phyloP scores from a whole-genome alignment of 2,329 filamentous ascomycete genomes.

The Beauveria brongniartii region DNA sequence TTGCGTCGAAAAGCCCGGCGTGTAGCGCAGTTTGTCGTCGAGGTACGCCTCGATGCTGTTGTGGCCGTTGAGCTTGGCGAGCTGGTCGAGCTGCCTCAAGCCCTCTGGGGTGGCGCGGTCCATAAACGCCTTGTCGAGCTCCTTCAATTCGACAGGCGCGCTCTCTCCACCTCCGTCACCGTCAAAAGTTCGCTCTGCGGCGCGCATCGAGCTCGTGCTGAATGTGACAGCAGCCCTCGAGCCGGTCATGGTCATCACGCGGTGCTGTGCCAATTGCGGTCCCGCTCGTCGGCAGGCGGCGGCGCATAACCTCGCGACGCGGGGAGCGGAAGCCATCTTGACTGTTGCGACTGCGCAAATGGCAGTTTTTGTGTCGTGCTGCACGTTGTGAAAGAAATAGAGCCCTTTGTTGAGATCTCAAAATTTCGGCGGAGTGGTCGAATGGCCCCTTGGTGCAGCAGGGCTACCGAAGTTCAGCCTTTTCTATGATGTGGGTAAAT shows the following conservation, averaged over 20 bases:
- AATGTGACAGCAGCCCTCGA: slow-evolving; percentile 16
- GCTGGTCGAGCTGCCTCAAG: slow-evolving; percentile 25
- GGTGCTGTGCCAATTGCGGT: background rate
- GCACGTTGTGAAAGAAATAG: slow-evolving; percentile 14
- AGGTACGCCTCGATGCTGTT: slow-evolving; percentile 26
- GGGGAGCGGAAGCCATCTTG: slow-evolving; percentile 32
- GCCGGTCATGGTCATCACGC: background rate
- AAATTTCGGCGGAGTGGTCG: slow-evolving; percentile 23
- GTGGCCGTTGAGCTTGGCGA: slow-evolving; percentile 28
- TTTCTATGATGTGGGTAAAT: background rate
- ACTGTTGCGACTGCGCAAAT: slow-evolving; percentile 6
- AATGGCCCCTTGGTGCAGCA: background rate
- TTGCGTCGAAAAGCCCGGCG: slow-evolving; percentile 23
- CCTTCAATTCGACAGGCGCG: slow-evolving; percentile 21
- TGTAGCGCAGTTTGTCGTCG: slow-evolving; percentile 20
- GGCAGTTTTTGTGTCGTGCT: slow-evolving; percentile 16
- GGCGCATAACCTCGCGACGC: slow-evolving; percentile 29
- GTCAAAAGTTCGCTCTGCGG: slow-evolving; percentile 14
- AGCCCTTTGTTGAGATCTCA: slow-evolving; percentile 17
- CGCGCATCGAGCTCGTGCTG: slow-evolving; percentile 18
- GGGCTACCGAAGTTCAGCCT: slow-evolving; percentile 6
- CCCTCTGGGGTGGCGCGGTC: slow-evolving; percentile 24
- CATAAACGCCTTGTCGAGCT: slow-evolving; percentile 22
- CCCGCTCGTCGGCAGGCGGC: slow-evolving; percentile 25
- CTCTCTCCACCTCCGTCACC: slow-evolving; percentile 18